Evolutionary conservation across 768 basidiomycete species (phyloP).

Genomic region (Mycena indigotica): DNA sequence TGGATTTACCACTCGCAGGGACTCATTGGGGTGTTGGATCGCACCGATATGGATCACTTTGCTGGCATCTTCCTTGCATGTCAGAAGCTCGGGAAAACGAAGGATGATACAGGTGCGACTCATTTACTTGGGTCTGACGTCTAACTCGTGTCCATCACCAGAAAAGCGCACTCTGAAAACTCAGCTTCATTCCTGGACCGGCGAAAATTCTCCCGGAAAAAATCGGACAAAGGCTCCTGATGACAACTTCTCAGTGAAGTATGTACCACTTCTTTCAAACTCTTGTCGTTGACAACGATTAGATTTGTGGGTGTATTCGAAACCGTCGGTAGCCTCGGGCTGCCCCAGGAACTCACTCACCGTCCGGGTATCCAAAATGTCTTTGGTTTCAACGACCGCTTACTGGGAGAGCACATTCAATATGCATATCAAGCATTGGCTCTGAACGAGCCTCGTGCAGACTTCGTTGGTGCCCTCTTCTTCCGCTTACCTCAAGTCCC

Average conservation of each 20-base stretch:
- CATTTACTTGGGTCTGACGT: conserved; percentile 1
- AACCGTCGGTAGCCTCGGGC: conserved; percentile 72
- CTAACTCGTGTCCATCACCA: conserved; percentile 16
- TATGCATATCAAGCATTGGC: conserved; percentile 72
- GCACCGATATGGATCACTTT: conserved; percentile 73
- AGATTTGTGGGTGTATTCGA: conserved; percentile 72
- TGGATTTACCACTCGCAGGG: conserved; percentile 42
- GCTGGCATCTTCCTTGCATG: conserved; percentile 62
- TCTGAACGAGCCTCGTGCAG: conserved; percentile 63
- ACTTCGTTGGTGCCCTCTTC: conserved; percentile 55
- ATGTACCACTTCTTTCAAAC: conserved; percentile 15
- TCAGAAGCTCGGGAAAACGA: conserved; percentile 61
- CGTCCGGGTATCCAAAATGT: conserved; percentile 47
- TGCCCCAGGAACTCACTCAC: conserved; percentile 65
- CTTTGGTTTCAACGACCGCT: conserved; percentile 66
- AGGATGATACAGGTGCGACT: conserved; percentile 44
- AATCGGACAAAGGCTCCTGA: conserved; percentile 48
- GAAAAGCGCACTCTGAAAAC: conserved; percentile 42
- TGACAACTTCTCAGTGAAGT: conserved; percentile 66
- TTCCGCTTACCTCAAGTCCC: neutral
- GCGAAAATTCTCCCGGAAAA: conserved; percentile 54
- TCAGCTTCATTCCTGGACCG: conserved; percentile 57
- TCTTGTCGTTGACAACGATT: conserved; percentile 32
- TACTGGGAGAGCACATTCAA: conserved; percentile 64
- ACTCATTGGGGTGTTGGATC: conserved; percentile 70